Conservation (phyloP, 1,139 yeast species). For the Saccharomyces hybrid region DNA sequence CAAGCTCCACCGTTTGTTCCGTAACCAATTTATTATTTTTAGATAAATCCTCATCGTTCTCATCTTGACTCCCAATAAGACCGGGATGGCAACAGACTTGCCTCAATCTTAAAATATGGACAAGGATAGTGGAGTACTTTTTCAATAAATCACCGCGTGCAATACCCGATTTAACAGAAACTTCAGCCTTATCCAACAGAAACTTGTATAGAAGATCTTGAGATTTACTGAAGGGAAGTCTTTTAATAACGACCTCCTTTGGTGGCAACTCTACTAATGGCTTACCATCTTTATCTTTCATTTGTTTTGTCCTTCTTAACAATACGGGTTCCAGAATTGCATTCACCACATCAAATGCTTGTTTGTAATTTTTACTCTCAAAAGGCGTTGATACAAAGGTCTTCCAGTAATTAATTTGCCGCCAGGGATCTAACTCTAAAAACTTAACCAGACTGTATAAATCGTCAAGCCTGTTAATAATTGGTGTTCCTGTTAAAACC, state of each 20-base stretch:
- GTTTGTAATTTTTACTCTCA: slow-evolving; percentile 59
- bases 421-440: slow-evolving; percentile 81
- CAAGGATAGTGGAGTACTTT: slow-evolving; percentile 69
- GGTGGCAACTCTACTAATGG: slow-evolving; percentile 72
- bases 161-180: slow-evolving; percentile 55
- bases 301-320: slow-evolving; percentile 77
- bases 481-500: slow-evolving; percentile 93
- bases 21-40: slow-evolving; percentile 31
- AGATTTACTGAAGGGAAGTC: slow-evolving; percentile 53
- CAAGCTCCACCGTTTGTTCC: slow-evolving; percentile 12
- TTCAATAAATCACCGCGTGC: slow-evolving; percentile 62
- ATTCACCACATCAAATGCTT: slow-evolving; percentile 76
- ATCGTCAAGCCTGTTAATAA: slow-evolving; percentile 82
- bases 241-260: slow-evolving; percentile 64
- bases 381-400: slow-evolving; percentile 80
- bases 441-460: slow-evolving; percentile 71
- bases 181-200: slow-evolving; percentile 62
- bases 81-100: slow-evolving; percentile 85
- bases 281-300: slow-evolving; percentile 67
- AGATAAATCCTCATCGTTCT: slow-evolving; percentile 35
- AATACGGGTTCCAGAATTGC: slow-evolving; percentile 79
- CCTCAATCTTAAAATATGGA: slow-evolving; percentile 73
- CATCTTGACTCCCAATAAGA: slow-evolving; percentile 39
- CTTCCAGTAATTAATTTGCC: slow-evolving; percentile 80
- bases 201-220: slow-evolving; percentile 64